Percentiles rank a stretch among this genome's conserved stretches.
These are phyloP conservation scores for Brasilioporus rufonigricans DNA, from an alignment of 768 basidiomycete species.

Conservation along the genomic window DNA sequence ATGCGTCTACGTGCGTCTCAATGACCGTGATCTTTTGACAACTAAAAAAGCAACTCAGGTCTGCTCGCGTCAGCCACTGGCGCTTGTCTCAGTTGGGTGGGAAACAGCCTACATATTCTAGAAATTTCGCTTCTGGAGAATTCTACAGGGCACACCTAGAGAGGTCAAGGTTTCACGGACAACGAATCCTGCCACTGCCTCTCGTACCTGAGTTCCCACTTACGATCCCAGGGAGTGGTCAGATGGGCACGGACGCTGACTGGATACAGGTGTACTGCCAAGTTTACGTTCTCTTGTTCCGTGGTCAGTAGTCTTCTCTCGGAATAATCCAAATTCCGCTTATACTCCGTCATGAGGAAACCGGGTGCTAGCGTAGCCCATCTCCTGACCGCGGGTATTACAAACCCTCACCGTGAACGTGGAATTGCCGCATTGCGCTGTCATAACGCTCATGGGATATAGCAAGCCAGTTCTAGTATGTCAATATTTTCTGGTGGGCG, in stretches of 20 bases:
- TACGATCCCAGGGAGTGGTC: background rate
- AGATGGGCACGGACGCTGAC: background rate
- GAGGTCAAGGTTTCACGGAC: too few relatives aligned
- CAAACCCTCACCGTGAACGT: background rate
- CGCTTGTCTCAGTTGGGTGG: too few relatives aligned
- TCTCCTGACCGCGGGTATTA: conserved; percentile 4
- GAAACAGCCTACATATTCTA: background rate
- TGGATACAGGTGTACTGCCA: background rate
- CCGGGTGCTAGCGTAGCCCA: background rate
- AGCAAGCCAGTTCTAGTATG: background rate
- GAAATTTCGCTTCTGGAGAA: background rate
- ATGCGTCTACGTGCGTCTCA: too few relatives aligned
- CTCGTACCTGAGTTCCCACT: background rate
- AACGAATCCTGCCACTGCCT: background rate
- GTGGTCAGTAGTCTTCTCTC: background rate
- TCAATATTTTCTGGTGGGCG: background rate
- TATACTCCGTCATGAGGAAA: conserved; percentile 6
- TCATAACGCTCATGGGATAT: background rate
- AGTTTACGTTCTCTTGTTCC: conserved; percentile 1
- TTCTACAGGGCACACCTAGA: background rate
- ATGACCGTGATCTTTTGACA: too few relatives aligned
- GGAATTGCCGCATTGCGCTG: background rate
- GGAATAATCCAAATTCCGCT: background rate
- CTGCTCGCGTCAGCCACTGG: background rate
- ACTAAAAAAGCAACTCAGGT: too few relatives aligned